A percentile compares a stretch with the other conserved stretches of the same genome.
These are phyloP conservation scores for Salix suchowensis DNA, from an alignment of 345 rosid genomes.

Conservation along the genomic window DNA sequence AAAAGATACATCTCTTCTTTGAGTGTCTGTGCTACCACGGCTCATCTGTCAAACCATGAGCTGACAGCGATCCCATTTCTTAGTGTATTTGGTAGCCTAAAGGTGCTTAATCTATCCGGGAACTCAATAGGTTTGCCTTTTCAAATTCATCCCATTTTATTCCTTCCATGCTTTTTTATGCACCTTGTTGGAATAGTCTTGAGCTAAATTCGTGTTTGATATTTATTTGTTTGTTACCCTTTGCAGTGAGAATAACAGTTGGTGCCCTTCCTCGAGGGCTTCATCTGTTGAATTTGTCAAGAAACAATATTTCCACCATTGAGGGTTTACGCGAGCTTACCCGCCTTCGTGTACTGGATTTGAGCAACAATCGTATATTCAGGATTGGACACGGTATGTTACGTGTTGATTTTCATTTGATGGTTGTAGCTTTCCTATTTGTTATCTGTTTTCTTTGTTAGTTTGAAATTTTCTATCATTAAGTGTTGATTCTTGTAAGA, in stretches of 20 bases:
- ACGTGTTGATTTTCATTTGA: not conserved
- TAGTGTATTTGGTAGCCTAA: slow-evolving; percentile 68
- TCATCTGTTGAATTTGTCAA: slow-evolving; percentile 69
- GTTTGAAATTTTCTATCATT: not conserved
- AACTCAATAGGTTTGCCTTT: slow-evolving; percentile 67
- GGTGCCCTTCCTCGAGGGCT: slow-evolving; percentile 96
- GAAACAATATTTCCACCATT: slow-evolving; percentile 71
- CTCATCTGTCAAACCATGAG: slow-evolving; percentile 72
- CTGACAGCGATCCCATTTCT: slow-evolving; percentile 72
- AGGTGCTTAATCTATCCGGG: slow-evolving; percentile 82
- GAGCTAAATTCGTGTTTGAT: not conserved
- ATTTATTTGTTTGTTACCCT: not conserved
- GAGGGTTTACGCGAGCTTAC: slow-evolving; percentile 93
- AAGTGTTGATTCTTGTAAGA: not conserved
- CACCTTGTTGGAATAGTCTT: not conserved
- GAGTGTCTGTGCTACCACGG: slow-evolving; percentile 60
- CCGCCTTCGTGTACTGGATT: slow-evolving; percentile 80
- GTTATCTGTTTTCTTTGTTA: not conserved
- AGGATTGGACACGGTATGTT: slow-evolving; percentile 91
- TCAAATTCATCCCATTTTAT: not conserved
- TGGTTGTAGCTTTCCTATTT: not conserved
- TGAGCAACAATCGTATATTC: slow-evolving; percentile 83
- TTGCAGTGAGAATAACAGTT: slow-evolving; percentile 67
- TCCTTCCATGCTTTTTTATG: not conserved
- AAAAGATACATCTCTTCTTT: slow-evolving; percentile 70